Conservation (phyloP, 768 basidiomycete genomes). For the Goffeauzyma gilvescens region DNA sequence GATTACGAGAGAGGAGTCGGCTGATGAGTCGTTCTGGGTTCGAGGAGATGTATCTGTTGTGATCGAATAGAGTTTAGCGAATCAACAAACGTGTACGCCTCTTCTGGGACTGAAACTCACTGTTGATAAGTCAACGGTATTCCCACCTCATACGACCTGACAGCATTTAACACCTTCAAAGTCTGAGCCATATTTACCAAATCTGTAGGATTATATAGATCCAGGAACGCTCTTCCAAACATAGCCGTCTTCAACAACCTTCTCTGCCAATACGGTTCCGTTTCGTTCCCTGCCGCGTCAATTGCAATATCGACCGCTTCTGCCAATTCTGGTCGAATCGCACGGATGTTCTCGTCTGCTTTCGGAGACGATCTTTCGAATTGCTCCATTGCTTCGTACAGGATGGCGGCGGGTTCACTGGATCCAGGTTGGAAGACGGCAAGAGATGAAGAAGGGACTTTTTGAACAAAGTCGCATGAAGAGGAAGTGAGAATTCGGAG, state of each 20-base stretch:
- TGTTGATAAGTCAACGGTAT: slow-evolving; percentile 81
- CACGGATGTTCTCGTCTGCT: slow-evolving; percentile 78
- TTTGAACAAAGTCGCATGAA: slow-evolving; percentile 72
- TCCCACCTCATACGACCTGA: slow-evolving; percentile 76
- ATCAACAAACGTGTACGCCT: too few species aligned
- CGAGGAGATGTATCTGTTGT: slow-evolving; percentile 52
- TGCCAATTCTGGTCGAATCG: slow-evolving; percentile 66
- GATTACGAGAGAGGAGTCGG: slow-evolving; percentile 64
- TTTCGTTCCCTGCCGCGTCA: slow-evolving; percentile 80
- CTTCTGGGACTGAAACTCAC: slow-evolving; percentile 38
- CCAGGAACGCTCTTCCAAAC: slow-evolving; percentile 83
- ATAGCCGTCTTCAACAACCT: slow-evolving; percentile 85
- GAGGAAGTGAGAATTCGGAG: slow-evolving; percentile 64
- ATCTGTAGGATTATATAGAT: slow-evolving; percentile 76
- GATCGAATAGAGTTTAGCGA: neutral
- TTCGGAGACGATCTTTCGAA: slow-evolving; percentile 69
- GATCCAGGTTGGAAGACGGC: slow-evolving; percentile 86
- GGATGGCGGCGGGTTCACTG: slow-evolving; percentile 69
- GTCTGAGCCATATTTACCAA: slow-evolving; percentile 83
- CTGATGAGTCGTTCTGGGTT: slow-evolving; percentile 64
- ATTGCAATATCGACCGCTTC: slow-evolving; percentile 78
- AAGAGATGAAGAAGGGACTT: slow-evolving; percentile 61
- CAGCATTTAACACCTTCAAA: slow-evolving; percentile 81
- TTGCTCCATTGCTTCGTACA: slow-evolving; percentile 80
- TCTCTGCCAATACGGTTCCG: slow-evolving; percentile 78